Percentiles rank a stretch among this genome's conserved stretches.
These are phyloP conservation scores for Colletotrichum sp. DNA, from an alignment of 2,329 filamentous ascomycete species.

Conservation along the genomic window DNA sequence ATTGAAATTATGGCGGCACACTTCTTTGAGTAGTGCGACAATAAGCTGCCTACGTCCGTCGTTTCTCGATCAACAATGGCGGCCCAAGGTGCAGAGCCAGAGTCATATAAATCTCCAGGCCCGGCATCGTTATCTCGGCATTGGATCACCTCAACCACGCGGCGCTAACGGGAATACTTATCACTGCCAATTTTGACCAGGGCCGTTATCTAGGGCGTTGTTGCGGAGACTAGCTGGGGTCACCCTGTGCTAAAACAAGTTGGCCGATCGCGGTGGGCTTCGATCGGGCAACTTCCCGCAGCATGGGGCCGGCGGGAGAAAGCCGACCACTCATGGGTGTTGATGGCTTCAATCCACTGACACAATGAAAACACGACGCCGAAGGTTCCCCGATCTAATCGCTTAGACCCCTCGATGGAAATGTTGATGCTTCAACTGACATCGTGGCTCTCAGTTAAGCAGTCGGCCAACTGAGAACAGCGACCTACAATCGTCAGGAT, in stretches of 20 bases:
- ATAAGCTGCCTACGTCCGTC: neutral
- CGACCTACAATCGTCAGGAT: neutral
- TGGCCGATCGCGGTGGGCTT: neutral
- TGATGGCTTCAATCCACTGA: neutral
- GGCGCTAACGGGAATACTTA: neutral
- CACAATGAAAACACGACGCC: neutral
- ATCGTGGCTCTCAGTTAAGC: neutral
- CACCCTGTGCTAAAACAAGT: neutral
- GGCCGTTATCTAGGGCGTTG: neutral
- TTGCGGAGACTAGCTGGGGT: neutral
- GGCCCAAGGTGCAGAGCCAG: neutral
- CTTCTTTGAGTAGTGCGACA: neutral
- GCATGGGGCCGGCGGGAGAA: neutral
- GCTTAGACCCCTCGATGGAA: neutral
- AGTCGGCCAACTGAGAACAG: neutral
- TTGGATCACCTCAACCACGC: neutral
- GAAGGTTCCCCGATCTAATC: neutral
- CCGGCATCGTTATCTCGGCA: conserved; percentile 1
- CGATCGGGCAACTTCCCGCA: neutral
- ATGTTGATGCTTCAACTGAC: neutral
- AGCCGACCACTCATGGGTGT: neutral
- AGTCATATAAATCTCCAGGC: neutral
- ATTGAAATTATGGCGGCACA: neutral
- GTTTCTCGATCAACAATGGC: neutral
- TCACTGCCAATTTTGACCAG: neutral